Evolutionary conservation across 2,329 filamentous ascomycete species (phyloP), one percentile per base, ranked within the genome.

Genomic region (Cryphonectria japonica): DNA sequence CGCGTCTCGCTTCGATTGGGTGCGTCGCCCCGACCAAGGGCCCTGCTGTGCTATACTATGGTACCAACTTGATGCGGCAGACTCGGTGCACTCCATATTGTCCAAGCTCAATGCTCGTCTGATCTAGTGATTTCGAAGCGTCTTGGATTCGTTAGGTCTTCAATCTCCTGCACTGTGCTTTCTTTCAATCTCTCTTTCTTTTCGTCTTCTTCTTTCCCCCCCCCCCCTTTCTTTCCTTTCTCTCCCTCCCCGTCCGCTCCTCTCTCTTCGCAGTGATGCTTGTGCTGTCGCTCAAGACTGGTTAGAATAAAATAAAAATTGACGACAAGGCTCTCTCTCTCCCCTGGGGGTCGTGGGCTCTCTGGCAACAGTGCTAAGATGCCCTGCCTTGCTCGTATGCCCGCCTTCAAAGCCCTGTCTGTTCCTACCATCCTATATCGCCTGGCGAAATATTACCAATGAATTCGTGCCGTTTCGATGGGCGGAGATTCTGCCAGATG

Each of bases 281-380:
- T 50, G 9, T 39, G 37, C 37, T 39, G 46, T 50, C 7, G 46
- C 46, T 19, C 46, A 50, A 19, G 46, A 1, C 46, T n/a, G 52
- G 26, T 2, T 26, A 26, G 1, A 26, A 26, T 26, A 26, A 26
- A 26, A 26, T 26, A 26, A 57, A n/a, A 29, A 8, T 26, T 57
- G 52, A 26, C 26, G n/a, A 29, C 52, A 57, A 57, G 52, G 52
- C 11, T 29, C 52, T 57, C 11, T 29, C 52, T 57, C 11, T 14
- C n/a, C 54, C 14, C n/a, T 2, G 26, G 14, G 13, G 13, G 13
- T 16, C 54, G 22, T 29, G 29, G 54, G n/a, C 29, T 2, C 54
- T 59, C 54, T 59, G 26, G 54, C 29, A 59, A n/a, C 26, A 16
- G 54, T 59, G 54, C 54, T 19, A 59, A 59, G 14, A 59, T 59